Base-by-base conservation (phyloP, 305 asterid species). In the Withania somnifera region DNA sequence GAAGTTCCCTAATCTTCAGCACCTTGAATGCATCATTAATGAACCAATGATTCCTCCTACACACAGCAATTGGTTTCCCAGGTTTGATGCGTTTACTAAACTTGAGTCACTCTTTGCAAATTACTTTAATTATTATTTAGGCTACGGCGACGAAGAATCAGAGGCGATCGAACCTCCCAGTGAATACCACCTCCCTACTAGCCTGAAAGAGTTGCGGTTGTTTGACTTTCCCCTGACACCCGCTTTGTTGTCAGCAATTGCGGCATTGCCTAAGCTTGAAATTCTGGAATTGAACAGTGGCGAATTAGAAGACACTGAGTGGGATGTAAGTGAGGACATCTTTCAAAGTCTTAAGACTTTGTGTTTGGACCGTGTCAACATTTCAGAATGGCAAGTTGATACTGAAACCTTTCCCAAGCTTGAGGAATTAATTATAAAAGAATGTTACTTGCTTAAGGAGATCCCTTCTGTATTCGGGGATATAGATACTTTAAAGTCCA, bases 381-480 rank as follows among this genome's bases (percentile, higher is more conserved):
- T 32, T 7, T 15, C 45, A 1, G 15, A 64, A 64, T 32, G 73
- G 73, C 0, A 64, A 32, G 73, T 57, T 3, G 11, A 57, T 9
- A 0, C 1, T 0, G 64, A 57, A 20, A 57, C 32, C 11, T 57
- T 57, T 57, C 32, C 64, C 6, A 22, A 22, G 1, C 64, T 57
- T 22, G 64, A 57, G 64, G 17, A 58, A 26, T 58, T 58, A 26
- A 58, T 28, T 6, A 5, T 57, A 22, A 13, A 22, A 57, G 7
- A 3, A 1, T 20, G 45, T 30, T 0, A 2, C 0, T 0, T 3
- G 0, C 47, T 64, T 30, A 0, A 1, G 26, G 47, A 64, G 24
- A 64, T 64, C 7, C 73, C 47, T 64, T 15, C 0, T 15, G 47
- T 22, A 32, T 64, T 64, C 17, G 0, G 0, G 0, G 47, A 64